Conservation (phyloP, 345 rosid genomes). For the Eucalyptus pauciflora region DNA sequence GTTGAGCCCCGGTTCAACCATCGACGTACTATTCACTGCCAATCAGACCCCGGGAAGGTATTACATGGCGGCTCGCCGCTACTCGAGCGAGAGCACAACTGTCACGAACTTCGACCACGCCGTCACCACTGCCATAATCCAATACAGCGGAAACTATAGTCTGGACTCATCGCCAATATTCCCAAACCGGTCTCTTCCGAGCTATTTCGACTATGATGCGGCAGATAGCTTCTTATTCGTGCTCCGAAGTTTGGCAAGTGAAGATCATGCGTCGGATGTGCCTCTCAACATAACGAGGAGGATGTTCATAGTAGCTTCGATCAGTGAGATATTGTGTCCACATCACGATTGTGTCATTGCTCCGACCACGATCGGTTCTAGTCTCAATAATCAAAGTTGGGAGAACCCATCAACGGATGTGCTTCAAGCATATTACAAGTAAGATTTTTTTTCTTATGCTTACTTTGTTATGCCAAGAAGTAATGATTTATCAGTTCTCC, state of each 20-base stretch:
- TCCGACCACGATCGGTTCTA: neutral
- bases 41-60: slow-evolving; percentile 5
- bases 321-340: slow-evolving; percentile 3
- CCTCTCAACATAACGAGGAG: slow-evolving; percentile 7
- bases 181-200: neutral
- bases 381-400: neutral
- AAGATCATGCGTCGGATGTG: slow-evolving; percentile 9
- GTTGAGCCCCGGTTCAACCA: slow-evolving; percentile 21
- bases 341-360: neutral
- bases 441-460: neutral
- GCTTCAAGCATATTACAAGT: neutral
- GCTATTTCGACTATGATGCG: neutral
- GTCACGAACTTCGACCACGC: neutral
- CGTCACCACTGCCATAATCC: slow-evolving; percentile 26
- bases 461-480: neutral
- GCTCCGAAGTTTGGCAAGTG: slow-evolving; percentile 7
- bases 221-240: neutral
- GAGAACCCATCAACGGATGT: neutral
- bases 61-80: slow-evolving; percentile 17
- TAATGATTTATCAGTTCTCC: neutral
- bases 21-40: slow-evolving; percentile 13
- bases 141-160: slow-evolving; percentile 3
- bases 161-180: neutral
- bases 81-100: neutral
- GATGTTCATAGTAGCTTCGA: slow-evolving; percentile 1